Base-by-base conservation (phyloP, 495 filamentous ascomycete species). In the Aspergillus biplanus region DNA sequence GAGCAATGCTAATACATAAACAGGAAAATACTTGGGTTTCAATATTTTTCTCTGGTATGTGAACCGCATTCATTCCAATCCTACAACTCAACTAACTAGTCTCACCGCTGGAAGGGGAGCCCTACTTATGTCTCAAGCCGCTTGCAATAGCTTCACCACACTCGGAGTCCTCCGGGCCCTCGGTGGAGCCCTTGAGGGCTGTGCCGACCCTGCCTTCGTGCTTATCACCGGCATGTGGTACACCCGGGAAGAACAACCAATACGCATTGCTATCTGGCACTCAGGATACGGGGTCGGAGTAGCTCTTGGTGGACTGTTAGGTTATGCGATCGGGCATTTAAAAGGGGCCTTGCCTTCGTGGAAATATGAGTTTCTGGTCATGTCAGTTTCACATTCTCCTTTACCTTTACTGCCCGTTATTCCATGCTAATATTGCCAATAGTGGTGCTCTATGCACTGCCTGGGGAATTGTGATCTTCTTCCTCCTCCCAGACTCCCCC, bases 401-500 rank as follows among this genome's bases (percentile, higher is more conserved):
- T 8, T 8, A 39, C 8, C 13, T 13, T 13, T 8, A 39, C 37
- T 39, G 3, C 7, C 37, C 8, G 13, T 7, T 12, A 11, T 16
- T 5, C 4, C 0, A 7, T 34, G 4, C 12, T 33, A 6, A 9
- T 4, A 7, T 15, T 4, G 59, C 8, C 1, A 34, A 21, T 44
- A 75, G 72, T 69, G 85, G 85, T 13, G 74, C 83, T 39, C 73
- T 87, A 16, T 87, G 84, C 18, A 71, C 81, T 16, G 13, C 76
- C 18, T 87, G 84, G 74, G 86, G 85, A 9, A 69, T 87, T 37
- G 80, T 87, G 35, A 80, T 81, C 58, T 83, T 84, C 63, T 77
- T 83, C 34, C 74, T 84, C 64, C 85, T 89, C 64, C 86, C 87
- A 0, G 85, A 88, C 64, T 85, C 85, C 4, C 86, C 86, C 0